Evolutionary conservation across 805 yeast genomes (phyloP).

Genomic region (Hanseniaspora occidentalis): DNA sequence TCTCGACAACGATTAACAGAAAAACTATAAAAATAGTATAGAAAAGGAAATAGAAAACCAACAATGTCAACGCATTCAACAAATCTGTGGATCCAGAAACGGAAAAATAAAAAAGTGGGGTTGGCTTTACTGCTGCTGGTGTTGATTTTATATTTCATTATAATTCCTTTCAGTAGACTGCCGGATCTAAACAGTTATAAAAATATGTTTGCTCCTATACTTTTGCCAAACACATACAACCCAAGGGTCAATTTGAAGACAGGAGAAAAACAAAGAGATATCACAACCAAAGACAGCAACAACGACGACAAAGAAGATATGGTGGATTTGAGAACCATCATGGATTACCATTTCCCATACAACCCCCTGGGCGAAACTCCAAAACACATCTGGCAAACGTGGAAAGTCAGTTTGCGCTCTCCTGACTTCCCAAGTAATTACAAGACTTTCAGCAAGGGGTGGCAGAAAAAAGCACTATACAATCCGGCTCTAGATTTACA

Average conservation of each 20-base stretch:
- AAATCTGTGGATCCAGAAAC: too few species aligned
- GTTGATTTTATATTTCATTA: neutral
- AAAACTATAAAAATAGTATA: too few species aligned
- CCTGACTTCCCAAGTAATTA: conserved; percentile 37
- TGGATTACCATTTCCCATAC: conserved; percentile 67
- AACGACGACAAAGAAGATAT: neutral
- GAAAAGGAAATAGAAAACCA: too few species aligned
- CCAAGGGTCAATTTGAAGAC: neutral
- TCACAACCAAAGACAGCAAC: neutral
- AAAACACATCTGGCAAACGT: conserved; percentile 83
- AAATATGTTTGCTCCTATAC: neutral
- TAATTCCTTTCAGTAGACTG: neutral
- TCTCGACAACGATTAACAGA: too few species aligned
- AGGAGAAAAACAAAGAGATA: too few species aligned
- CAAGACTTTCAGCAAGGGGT: conserved; percentile 4
- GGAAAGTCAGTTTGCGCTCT: conserved; percentile 62
- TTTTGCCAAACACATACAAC: neutral
- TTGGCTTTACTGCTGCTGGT: too few species aligned
- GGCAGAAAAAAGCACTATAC: conserved; percentile 5
- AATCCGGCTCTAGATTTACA: neutral
- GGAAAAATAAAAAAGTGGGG: too few species aligned
- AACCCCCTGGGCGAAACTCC: conserved; percentile 54
- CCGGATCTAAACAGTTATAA: neutral
- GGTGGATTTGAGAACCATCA: conserved; percentile 29
- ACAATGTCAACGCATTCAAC: too few species aligned